Conservation (phyloP, 2,329 filamentous ascomycete species). For the Nectriaceae sp. region DNA sequence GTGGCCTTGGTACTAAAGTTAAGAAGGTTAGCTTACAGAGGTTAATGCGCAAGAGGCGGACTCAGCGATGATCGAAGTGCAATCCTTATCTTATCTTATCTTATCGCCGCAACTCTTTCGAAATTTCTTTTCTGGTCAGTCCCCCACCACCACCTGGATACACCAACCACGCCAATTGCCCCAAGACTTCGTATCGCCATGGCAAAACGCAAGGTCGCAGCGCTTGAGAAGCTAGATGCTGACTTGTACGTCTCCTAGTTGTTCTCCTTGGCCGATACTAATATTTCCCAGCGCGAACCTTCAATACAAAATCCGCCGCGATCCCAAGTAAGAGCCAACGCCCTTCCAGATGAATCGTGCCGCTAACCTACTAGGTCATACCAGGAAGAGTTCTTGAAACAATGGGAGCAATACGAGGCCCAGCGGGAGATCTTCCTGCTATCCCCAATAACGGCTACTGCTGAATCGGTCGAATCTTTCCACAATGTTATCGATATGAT, state of each 20-base stretch:
- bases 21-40: too few relatives aligned
- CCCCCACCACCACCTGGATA: not conserved
- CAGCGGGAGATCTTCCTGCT: slow-evolving; percentile 90
- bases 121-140: not conserved
- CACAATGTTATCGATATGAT: slow-evolving; percentile 92
- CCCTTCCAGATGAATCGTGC: slow-evolving; percentile 6
- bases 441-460: slow-evolving; percentile 75
- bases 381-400: slow-evolving; percentile 81
- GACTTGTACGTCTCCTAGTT: slow-evolving; percentile 61
- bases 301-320: slow-evolving; percentile 87
- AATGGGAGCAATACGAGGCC: slow-evolving; percentile 90
- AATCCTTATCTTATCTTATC: slow-evolving; percentile 3
- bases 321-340: slow-evolving; percentile 67
- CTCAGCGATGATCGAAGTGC: not conserved
- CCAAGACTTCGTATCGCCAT: slow-evolving; percentile 43
- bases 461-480: slow-evolving; percentile 79
- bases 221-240: slow-evolving; percentile 93
- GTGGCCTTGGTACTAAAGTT: too few relatives aligned
- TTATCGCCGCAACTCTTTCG: not conserved
- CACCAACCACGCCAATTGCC: not conserved
- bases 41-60: too few relatives aligned
- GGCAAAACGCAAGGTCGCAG: slow-evolving; percentile 87
- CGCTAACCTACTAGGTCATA: slow-evolving; percentile 65
- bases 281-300: slow-evolving; percentile 67
- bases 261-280: slow-evolving; percentile 17